These are phyloP conservation scores for Rhypophila decipiens DNA, from an alignment of 495 filamentous ascomycete genomes.

Conservation along the genomic window DNA sequence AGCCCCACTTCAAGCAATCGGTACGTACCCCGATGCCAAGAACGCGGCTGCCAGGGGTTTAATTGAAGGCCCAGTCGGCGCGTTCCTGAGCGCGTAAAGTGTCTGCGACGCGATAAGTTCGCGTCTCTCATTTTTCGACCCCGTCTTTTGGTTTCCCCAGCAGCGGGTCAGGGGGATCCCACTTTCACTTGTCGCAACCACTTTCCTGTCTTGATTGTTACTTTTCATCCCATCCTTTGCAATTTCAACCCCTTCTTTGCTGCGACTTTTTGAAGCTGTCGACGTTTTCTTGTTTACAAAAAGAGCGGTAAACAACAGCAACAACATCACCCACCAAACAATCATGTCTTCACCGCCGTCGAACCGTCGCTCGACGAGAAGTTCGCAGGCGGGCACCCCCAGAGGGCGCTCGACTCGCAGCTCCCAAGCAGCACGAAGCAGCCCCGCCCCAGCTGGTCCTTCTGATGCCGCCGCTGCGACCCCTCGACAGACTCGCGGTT, in stretches of 20 bases:
- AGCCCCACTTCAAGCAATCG: slow-evolving; percentile 14
- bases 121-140: no score
- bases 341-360: slow-evolving; percentile 56
- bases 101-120: no score
- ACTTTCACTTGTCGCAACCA: slow-evolving; percentile 6
- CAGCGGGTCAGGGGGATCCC: not conserved
- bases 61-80: slow-evolving; percentile 7
- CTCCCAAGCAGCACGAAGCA: slow-evolving; percentile 44
- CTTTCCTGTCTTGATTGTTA: not conserved
- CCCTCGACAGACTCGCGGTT: slow-evolving; percentile 38
- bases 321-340: not conserved
- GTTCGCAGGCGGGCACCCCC: slow-evolving; percentile 52
- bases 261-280: not conserved
- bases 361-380: slow-evolving; percentile 42
- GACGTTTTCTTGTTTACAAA: no score
- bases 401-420: slow-evolving; percentile 42
- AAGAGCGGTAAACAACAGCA: slow-evolving; percentile 3
- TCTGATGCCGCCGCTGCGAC: slow-evolving; percentile 39
- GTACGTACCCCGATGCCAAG: slow-evolving; percentile 15
- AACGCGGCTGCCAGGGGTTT: slow-evolving; percentile 20
- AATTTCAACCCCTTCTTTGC: not conserved
- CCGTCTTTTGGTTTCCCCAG: slow-evolving; percentile 1
- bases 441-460: slow-evolving; percentile 39
- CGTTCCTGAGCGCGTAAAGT: not conserved
- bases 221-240: not conserved